Conservation (phyloP, 306 rosid species). For the Acacia confusa region DNA sequence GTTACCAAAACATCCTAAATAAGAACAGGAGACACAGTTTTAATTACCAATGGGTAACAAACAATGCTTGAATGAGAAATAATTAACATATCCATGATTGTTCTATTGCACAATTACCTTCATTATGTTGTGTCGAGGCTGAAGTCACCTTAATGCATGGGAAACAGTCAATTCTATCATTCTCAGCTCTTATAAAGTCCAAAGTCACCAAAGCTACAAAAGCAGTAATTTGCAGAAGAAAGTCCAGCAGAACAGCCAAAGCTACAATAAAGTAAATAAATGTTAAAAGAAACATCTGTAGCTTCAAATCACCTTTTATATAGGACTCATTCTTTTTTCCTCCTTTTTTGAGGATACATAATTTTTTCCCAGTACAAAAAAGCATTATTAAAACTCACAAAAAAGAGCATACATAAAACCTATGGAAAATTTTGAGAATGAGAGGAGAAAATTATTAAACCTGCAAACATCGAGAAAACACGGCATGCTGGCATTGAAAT, state of each 20-base stretch:
- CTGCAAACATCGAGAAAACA: conserved; percentile 99
- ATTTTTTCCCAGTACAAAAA: background rate
- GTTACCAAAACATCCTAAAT: conserved; percentile 16
- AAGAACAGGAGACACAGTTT: background rate
- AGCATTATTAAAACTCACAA: background rate
- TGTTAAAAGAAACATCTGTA: conserved; percentile 10
- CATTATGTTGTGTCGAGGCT: conserved; percentile 50
- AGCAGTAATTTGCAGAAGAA: conserved; percentile 90
- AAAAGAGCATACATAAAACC: background rate
- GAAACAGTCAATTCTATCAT: conserved; percentile 83
- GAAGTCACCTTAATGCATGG: conserved; percentile 76
- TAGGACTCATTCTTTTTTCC: background rate
- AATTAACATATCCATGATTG: conserved; percentile 16
- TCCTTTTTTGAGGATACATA: background rate
- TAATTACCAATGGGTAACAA: conserved; percentile 12
- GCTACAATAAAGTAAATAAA: conserved; percentile 47
- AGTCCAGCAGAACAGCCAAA: conserved; percentile 94
- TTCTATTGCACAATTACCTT: conserved; percentile 50
- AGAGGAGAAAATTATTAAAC: conserved; percentile 42
- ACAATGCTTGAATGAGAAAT: conserved; percentile 19
- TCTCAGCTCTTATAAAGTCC: conserved; percentile 80
- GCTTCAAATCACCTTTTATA: conserved; percentile 20
- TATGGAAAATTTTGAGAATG: background rate
- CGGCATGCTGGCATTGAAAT: conserved; percentile 99
- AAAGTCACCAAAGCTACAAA: conserved; percentile 82